Evolutionary conservation across 352 stramenopile species (phyloP).

Genomic region (Pythium graminicola): DNA sequence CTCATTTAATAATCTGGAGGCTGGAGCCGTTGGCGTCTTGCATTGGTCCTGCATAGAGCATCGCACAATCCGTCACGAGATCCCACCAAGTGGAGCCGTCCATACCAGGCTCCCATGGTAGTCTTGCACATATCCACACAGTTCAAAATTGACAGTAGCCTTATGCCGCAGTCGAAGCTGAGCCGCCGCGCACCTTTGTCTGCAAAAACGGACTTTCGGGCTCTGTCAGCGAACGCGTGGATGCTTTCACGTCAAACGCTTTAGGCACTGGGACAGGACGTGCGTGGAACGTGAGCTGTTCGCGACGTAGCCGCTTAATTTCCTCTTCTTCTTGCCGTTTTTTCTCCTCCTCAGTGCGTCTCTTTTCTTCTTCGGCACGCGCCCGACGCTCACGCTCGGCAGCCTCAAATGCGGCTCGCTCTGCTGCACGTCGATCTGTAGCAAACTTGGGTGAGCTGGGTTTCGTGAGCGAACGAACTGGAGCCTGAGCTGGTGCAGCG

Average conservation of each 20-base stretch:
- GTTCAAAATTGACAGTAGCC: too few relatives aligned
- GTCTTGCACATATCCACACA: too few relatives aligned
- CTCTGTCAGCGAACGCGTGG: slow-evolving; percentile 42
- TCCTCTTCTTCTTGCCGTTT: slow-evolving; percentile 53
- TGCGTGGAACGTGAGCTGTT: slow-evolving; percentile 69
- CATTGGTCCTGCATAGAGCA: too few relatives aligned
- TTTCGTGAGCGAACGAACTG: slow-evolving; percentile 16
- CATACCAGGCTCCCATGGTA: slow-evolving; percentile 2
- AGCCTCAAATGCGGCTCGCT: slow-evolving; percentile 61
- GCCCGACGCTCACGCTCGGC: slow-evolving; percentile 61
- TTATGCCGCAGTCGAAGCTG: slow-evolving; percentile 19
- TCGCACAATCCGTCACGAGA: too few relatives aligned
- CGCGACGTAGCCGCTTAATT: slow-evolving; percentile 59
- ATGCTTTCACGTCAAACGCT: slow-evolving; percentile 43
- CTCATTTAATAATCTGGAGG: slow-evolving; percentile 10
- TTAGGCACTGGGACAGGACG: slow-evolving; percentile 46
- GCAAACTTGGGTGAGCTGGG: slow-evolving; percentile 40
- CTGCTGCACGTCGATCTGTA: slow-evolving; percentile 48
- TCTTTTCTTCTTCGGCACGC: slow-evolving; percentile 52
- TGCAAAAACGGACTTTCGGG: slow-evolving; percentile 40
- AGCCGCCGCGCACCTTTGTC: slow-evolving; percentile 18
- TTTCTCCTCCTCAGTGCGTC: slow-evolving; percentile 44
- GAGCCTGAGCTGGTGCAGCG: background rate
- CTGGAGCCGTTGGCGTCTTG: background rate
- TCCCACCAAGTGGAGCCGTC: slow-evolving; percentile 2